phyloP scores from a whole-genome alignment of 768 basidiomycete species.

The Pulveroboletus sp. region DNA sequence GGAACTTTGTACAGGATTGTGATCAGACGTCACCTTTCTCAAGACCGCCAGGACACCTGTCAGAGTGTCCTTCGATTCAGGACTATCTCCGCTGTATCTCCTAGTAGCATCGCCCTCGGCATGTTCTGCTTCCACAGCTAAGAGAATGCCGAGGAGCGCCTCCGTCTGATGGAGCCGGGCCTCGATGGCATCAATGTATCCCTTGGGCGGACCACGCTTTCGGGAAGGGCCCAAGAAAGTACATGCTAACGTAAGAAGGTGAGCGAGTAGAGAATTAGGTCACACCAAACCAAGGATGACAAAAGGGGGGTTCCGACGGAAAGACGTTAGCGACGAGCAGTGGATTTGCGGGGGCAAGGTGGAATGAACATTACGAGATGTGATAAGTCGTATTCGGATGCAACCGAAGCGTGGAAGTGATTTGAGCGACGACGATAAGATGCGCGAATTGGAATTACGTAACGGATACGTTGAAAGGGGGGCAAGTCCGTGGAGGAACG shows the following conservation, averaged over 20 bases:
- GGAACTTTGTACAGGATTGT: not conserved
- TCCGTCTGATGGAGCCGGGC: conserved; percentile 88
- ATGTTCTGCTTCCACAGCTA: conserved; percentile 41
- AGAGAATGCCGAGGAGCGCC: conserved; percentile 78
- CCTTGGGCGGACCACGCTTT: conserved; percentile 86
- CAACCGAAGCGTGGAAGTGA: not conserved
- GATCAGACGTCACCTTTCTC: conserved; percentile 40
- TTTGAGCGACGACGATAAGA: conserved; percentile 5
- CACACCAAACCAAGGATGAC: not conserved
- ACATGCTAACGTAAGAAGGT: conserved; percentile 46
- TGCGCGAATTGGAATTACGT: not conserved
- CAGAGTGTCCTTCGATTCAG: conserved; percentile 15
- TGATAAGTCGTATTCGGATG: conserved; percentile 14
- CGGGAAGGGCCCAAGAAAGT: conserved; percentile 77
- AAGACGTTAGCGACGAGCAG: conserved; percentile 7
- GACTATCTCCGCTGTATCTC: not conserved
- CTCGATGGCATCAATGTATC: conserved; percentile 94
- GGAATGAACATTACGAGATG: conserved; percentile 16
- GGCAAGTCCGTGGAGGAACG: conserved; percentile 1
- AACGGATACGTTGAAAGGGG: conserved; percentile 9
- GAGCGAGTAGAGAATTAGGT: not conserved
- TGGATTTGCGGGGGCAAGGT: conserved; percentile 9
- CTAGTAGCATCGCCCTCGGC: conserved; percentile 35
- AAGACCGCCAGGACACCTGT: conserved; percentile 45
- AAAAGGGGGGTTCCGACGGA: conserved; percentile 2